phyloP scores from a whole-genome alignment of 2,329 filamentous ascomycete species.

The Sporothrix pallida region DNA sequence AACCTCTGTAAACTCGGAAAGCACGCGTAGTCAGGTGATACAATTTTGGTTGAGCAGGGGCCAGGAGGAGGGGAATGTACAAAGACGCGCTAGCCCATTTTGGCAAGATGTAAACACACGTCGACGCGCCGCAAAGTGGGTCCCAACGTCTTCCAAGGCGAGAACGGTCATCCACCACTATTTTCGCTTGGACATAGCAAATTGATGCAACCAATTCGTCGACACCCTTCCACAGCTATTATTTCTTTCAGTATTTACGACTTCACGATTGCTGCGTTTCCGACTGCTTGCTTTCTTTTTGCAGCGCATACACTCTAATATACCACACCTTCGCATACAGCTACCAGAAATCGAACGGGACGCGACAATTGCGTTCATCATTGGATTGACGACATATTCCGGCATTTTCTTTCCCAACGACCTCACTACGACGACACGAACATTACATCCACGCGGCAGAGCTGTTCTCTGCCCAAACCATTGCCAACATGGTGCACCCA shows the following conservation, averaged over 20 bases:
- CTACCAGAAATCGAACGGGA: neutral
- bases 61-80: constrained; percentile 12
- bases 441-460: neutral
- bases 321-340: constrained; percentile 14
- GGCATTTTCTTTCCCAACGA: neutral
- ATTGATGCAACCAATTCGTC: constrained; percentile 26
- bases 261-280: constrained; percentile 21
- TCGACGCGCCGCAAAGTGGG: constrained; percentile 37
- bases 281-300: constrained; percentile 7
- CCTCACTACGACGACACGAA: constrained; percentile 11
- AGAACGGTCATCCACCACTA: constrained; percentile 23
- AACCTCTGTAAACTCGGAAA: constrained; percentile 33
- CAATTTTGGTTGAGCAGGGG: neutral
- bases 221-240: constrained; percentile 23
- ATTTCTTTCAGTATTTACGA: constrained; percentile 29
- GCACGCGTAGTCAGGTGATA: constrained; percentile 39
- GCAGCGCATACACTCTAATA: constrained; percentile 1
- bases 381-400: constrained; percentile 5
- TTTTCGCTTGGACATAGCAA: constrained; percentile 25
- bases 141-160: constrained; percentile 8
- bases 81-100: constrained; percentile 30
- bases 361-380: neutral
- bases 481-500: constrained; percentile 64
- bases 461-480: constrained; percentile 10
- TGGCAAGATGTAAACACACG: constrained; percentile 39